Percentiles rank a stretch among this genome's conserved stretches.
phyloP scores from a whole-genome alignment of 2,329 filamentous ascomycete genomes.

The Xylaria digitata region DNA sequence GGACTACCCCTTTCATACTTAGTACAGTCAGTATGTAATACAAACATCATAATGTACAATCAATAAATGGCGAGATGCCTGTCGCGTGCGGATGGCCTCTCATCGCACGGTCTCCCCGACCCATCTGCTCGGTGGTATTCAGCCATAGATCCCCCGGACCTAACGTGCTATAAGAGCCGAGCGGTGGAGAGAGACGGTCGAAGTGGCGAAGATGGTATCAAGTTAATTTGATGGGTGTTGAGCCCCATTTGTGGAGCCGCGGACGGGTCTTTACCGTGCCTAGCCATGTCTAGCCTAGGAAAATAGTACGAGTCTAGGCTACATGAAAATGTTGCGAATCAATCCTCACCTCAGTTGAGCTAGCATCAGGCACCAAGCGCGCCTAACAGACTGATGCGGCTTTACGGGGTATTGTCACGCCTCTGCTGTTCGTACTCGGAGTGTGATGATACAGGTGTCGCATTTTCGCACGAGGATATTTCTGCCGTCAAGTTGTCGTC shows the following conservation, averaged over 20 bases:
- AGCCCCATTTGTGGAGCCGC: slow-evolving; percentile 26
- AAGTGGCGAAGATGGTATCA: slow-evolving; percentile 14
- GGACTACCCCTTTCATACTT: neutral
- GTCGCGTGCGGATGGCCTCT: slow-evolving; percentile 5
- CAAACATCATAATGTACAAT: neutral
- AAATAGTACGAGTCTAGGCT: slow-evolving; percentile 13
- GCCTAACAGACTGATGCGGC: slow-evolving; percentile 15
- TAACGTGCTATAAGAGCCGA: slow-evolving; percentile 17
- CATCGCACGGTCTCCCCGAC: slow-evolving; percentile 22
- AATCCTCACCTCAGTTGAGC: slow-evolving; percentile 25
- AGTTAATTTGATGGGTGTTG: slow-evolving; percentile 8
- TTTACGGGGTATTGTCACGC: slow-evolving; percentile 17
- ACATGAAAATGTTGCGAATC: slow-evolving; percentile 19
- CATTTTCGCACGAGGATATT: slow-evolving; percentile 28
- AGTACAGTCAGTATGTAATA: neutral
- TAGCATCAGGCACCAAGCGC: slow-evolving; percentile 26
- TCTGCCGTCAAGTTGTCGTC: slow-evolving; percentile 55
- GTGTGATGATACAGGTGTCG: slow-evolving; percentile 6
- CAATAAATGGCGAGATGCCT: neutral
- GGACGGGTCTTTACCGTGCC: slow-evolving; percentile 16
- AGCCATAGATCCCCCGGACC: slow-evolving; percentile 23
- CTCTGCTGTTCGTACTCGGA: slow-evolving; percentile 16
- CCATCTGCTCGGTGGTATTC: slow-evolving; percentile 35
- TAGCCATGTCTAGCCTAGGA: slow-evolving; percentile 14
- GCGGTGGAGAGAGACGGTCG: slow-evolving; percentile 21